Evolutionary conservation across 2,329 filamentous ascomycete species (phyloP), one percentile per base, ranked within the genome.

Genomic region (Trichocomaceae sp.): DNA sequence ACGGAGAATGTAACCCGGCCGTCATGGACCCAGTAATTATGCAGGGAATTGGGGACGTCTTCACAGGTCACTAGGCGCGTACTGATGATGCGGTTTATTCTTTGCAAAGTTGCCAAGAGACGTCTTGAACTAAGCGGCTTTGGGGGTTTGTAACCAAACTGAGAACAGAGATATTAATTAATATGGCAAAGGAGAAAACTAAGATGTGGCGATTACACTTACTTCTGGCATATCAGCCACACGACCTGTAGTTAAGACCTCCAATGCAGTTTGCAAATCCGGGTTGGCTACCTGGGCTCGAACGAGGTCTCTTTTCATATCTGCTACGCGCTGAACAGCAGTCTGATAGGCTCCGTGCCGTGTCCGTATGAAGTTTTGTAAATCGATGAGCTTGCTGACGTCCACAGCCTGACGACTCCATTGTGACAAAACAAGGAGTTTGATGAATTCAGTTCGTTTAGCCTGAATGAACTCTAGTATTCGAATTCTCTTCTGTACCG

Each of bases 1-100:
- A 97, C 87, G 47, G 77, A 81, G 69, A 99, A 99, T 0, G 90
- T 97, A 6, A 88, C 92, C 48, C 92, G 84, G n/a, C 95, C 93
- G 50, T 89, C 87, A 51, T 81, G 80, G 57, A 99, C 87, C 5
- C 78, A 80, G 72, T 90, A 97, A 57, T 87, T 79, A 62, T 80
- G 81, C 67, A 97, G 88, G 52, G 87, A 80, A n/a, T 76, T 72
- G 0, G 93, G 93, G 46, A 96, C 82, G 59, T 85, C 83, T 62
- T 97, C 91, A 57, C 95, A 82, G 13, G 96, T 75, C 55, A 88
- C 90, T n/a, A 99, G 75, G 49, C 92, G 84, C 54, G 93, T 82
- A 1, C 87, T 87, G 39, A 97, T 80, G 7, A 90, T 76, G 1
- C 89, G 91, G 67, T 97, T 91, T 56, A 97, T 80, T 60, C 91